Percentiles rank a stretch among this genome's conserved stretches.
Conservation (phyloP, 352 stramenopile genomes). For the Phytophthora sp. region DNA sequence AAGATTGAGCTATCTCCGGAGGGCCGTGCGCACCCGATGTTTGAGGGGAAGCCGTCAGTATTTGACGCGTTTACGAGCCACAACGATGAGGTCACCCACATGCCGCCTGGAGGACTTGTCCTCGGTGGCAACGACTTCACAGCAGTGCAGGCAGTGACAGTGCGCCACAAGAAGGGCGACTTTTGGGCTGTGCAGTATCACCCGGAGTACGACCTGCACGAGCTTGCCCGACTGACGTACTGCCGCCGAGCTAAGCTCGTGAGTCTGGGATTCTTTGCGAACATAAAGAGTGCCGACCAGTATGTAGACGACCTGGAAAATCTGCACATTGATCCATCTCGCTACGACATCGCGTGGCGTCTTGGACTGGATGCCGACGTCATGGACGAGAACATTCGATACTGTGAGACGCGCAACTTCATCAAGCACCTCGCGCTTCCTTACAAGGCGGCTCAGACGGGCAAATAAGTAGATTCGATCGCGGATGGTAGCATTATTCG, state of each 20-base stretch:
- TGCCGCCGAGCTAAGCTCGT: constrained; percentile 73
- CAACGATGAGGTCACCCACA: constrained; percentile 84
- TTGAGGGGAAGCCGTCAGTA: constrained; percentile 77
- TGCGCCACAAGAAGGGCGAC: constrained; percentile 79
- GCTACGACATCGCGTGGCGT: constrained; percentile 82
- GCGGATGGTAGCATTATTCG: background rate
- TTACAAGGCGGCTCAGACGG: constrained; percentile 59
- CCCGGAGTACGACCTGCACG: constrained; percentile 84
- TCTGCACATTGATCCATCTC: constrained; percentile 69
- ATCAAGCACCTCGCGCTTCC: constrained; percentile 85
- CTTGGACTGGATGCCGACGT: constrained; percentile 81
- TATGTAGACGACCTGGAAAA: constrained; percentile 82
- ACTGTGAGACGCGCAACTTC: constrained; percentile 87
- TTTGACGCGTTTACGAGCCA: constrained; percentile 86
- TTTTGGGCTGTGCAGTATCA: constrained; percentile 90
- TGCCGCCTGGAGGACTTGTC: constrained; percentile 60
- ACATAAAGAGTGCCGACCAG: constrained; percentile 71
- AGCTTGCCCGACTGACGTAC: constrained; percentile 78
- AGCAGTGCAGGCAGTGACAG: constrained; percentile 70
- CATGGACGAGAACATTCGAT: constrained; percentile 78
- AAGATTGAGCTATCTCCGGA: constrained; percentile 82
- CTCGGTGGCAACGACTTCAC: constrained; percentile 77
- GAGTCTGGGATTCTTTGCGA: constrained; percentile 71
- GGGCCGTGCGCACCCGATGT: constrained; percentile 81
- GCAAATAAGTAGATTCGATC: constrained; percentile 30